These are phyloP conservation scores for Phytophthora ohioensis DNA, from an alignment of 352 stramenopile genomes.

Conservation along the genomic window DNA sequence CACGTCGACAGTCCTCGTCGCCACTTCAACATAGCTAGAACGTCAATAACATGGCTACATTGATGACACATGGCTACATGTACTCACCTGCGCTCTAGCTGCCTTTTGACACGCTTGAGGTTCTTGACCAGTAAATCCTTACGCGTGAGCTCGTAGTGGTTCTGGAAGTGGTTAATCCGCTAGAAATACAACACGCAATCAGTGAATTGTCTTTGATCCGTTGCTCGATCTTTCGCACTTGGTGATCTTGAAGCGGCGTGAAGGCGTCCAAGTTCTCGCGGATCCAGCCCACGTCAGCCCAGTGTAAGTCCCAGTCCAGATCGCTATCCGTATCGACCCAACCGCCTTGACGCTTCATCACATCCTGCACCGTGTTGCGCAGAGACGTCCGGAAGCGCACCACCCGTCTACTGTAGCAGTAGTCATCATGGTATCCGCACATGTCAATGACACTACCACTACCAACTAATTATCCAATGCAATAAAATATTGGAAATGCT, in stretches of 20 bases:
- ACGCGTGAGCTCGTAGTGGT: slow-evolving; percentile 93
- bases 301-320: slow-evolving; percentile 87
- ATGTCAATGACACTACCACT: not conserved
- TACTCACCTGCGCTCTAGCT: slow-evolving; percentile 71
- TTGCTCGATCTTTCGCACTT: slow-evolving; percentile 27
- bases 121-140: slow-evolving; percentile 94
- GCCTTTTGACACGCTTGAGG: slow-evolving; percentile 90
- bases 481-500: not conserved
- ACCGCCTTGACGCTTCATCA: slow-evolving; percentile 58
- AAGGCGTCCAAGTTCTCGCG: slow-evolving; percentile 77
- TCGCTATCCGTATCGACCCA: slow-evolving; percentile 83
- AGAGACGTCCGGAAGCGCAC: slow-evolving; percentile 75
- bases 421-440: not conserved
- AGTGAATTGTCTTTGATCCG: slow-evolving; percentile 21
- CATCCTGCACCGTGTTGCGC: slow-evolving; percentile 84
- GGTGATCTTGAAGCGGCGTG: slow-evolving; percentile 69
- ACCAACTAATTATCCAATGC: not conserved
- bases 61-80: slow-evolving; percentile 15
- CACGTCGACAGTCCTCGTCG: slow-evolving; percentile 39
- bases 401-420: slow-evolving; percentile 11
- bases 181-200: slow-evolving; percentile 31
- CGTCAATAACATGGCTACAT: slow-evolving; percentile 18
- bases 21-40: slow-evolving; percentile 25
- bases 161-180: slow-evolving; percentile 94
- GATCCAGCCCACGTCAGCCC: slow-evolving; percentile 87